A percentile compares a stretch with the other conserved stretches of the same genome.
phyloP scores from a whole-genome alignment of 2,329 filamentous ascomycete species.

The Colletotrichum sp. region DNA sequence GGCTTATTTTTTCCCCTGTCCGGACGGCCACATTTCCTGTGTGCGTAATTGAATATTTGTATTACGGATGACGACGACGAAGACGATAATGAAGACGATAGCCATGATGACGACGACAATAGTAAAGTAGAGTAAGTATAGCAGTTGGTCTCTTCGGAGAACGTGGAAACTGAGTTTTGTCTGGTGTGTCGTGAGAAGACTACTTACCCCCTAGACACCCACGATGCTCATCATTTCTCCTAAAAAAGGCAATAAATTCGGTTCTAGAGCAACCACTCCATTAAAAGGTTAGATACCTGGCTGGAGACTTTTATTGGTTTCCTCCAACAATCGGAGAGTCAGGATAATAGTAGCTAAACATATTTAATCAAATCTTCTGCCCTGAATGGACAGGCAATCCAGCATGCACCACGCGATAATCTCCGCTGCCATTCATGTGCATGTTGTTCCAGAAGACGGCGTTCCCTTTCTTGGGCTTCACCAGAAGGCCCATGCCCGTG shows the following conservation, averaged over 20 bases:
- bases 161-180: fast-evolving
- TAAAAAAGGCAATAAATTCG: background rate
- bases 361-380: background rate
- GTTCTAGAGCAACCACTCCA: background rate
- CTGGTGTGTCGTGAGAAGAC: background rate
- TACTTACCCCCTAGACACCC: fast-evolving
- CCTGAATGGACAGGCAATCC: background rate
- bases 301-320: background rate
- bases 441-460: background rate
- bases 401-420: background rate
- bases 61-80: too few species aligned
- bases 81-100: too few species aligned
- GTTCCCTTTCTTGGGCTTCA: background rate
- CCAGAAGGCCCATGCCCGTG: background rate
- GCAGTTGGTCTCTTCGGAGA: background rate
- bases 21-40: too few species aligned
- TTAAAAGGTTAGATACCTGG: fast-evolving
- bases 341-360: background rate
- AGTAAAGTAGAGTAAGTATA: too few species aligned
- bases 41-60: too few species aligned
- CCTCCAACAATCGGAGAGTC: background rate
- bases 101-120: too few species aligned
- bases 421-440: background rate
- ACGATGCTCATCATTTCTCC: background rate
- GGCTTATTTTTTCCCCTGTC: too few species aligned